A percentile compares a stretch with the other conserved stretches of the same genome.
phyloP scores from a whole-genome alignment of 352 stramenopile species.

The Pythium scleroteichum region DNA sequence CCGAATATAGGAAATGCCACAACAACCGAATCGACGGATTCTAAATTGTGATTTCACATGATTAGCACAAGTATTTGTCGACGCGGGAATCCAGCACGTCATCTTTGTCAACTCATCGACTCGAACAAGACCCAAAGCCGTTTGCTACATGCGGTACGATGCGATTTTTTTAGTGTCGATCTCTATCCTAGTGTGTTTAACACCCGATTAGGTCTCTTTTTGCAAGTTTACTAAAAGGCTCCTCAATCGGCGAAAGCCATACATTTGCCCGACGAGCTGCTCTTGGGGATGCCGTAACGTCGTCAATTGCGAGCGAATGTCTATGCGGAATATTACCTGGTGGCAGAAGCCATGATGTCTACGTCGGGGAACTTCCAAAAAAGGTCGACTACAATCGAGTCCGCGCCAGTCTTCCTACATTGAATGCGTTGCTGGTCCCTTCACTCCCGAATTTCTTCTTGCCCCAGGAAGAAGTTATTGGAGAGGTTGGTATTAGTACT shows the following conservation, averaged over 20 bases:
- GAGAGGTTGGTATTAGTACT: constrained; percentile 34
- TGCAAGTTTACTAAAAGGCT: constrained; percentile 43
- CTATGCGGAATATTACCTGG: constrained; percentile 28
- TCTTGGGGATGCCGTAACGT: constrained; percentile 5
- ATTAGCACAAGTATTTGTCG: constrained; percentile 51
- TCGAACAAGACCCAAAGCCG: constrained; percentile 37
- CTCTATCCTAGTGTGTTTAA: no score
- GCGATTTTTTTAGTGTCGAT: neutral
- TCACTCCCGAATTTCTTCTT: constrained; percentile 58
- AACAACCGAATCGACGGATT: neutral
- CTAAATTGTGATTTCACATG: neutral
- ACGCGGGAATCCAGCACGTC: constrained; percentile 46
- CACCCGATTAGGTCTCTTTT: constrained; percentile 38
- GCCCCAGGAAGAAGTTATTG: constrained; percentile 45
- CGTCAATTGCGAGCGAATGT: constrained; percentile 9
- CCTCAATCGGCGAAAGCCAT: constrained; percentile 37
- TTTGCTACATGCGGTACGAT: constrained; percentile 51
- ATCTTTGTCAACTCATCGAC: constrained; percentile 55
- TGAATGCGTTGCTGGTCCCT: constrained; percentile 57
- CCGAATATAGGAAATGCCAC: neutral
- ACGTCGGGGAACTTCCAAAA: constrained; percentile 22
- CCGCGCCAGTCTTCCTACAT: constrained; percentile 29
- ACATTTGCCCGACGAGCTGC: constrained; percentile 12
- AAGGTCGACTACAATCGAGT: constrained; percentile 1
- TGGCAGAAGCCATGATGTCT: constrained; percentile 25